phyloP scores from a whole-genome alignment of 139 green algal species.

The Coelastrella sp. region DNA sequence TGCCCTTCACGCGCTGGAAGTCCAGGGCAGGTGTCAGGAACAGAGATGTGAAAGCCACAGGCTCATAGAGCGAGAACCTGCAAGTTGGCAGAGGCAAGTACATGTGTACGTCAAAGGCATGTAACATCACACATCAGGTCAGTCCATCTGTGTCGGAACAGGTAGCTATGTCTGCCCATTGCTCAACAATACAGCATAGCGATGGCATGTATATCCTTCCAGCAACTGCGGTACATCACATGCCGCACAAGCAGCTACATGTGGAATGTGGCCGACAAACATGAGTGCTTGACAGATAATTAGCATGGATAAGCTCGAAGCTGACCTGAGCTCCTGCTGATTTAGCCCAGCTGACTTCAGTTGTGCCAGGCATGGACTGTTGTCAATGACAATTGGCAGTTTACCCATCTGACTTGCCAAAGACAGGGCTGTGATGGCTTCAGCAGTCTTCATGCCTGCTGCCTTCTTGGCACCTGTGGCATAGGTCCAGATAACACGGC shows the following conservation, averaged over 20 bases:
- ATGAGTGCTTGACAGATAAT: not conserved
- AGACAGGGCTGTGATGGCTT: constrained; percentile 1
- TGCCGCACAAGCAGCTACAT: no score
- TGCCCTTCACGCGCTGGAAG: constrained; percentile 76
- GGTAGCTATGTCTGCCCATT: not conserved
- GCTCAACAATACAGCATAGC: not conserved
- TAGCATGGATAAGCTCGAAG: not conserved
- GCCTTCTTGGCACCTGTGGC: constrained; percentile 56
- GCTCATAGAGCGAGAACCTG: constrained; percentile 92
- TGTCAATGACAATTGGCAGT: constrained; percentile 83
- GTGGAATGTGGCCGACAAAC: no score
- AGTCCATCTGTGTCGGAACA: not conserved
- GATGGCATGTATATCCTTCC: no score
- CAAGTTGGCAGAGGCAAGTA: constrained; percentile 48
- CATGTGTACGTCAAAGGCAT: not conserved
- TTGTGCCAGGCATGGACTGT: constrained; percentile 89
- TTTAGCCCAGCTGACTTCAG: constrained; percentile 52
- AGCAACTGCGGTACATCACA: no score
- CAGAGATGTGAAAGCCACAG: constrained; percentile 92
- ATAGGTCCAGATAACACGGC: constrained; percentile 71
- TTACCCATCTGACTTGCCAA: constrained; percentile 45
- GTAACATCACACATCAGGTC: not conserved
- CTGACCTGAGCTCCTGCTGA: constrained; percentile 29
- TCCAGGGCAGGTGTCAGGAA: constrained; percentile 95
- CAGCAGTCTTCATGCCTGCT: constrained; percentile 25